Base-by-base conservation (phyloP, 2,329 filamentous ascomycete genomes). In the Nemania sp. region DNA sequence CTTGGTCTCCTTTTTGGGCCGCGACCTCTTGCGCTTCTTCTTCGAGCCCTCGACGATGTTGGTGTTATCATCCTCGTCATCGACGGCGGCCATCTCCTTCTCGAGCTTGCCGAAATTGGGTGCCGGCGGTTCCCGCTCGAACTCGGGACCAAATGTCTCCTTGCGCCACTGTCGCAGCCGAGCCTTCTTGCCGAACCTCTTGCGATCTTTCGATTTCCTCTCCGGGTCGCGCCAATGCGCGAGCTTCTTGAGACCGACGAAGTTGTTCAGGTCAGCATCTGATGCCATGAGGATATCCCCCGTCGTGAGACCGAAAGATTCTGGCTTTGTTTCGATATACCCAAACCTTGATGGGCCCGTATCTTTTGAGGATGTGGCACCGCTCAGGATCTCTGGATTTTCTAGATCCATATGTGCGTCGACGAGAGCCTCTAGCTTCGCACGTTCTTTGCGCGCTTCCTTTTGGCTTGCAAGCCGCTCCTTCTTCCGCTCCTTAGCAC, bases 261-360 rank as follows among this genome's bases (percentile, higher is more conserved):
- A 99, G 66, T 93, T 83, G 76, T 99, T 99, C 66, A 99, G 85
- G 55, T 89, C 87, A 48, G 86, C 81, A 78, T 99, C 95, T 46
- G 89, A 90, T 67, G 96, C 92, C 73, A 89, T 83, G 35, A 99
- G 84, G 69, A 99, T 98, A 76, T 99, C 95, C 63, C 88, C 86
- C 1, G 93, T 82, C 0, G 91, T 96, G 71, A 99, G 87, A 60
- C 95, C 95, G 73, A 96, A 99, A 12, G 90, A 87, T 57, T 90
- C 89, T 1, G 95, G 94, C 0, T 91, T 96, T 1, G 94, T 97
- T 73, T 97, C 93, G 71, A 95, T 91, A 80, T 99, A 99, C 58
- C 91, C 89, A 85, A 99, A 99, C 32, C 83, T 84, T 57, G 68
- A 56, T 37, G 53, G 51, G 29, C 66, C 66, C 4, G 54, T 53